Conservation (phyloP, 768 basidiomycete genomes). For the Tricholoma saponaceum region DNA sequence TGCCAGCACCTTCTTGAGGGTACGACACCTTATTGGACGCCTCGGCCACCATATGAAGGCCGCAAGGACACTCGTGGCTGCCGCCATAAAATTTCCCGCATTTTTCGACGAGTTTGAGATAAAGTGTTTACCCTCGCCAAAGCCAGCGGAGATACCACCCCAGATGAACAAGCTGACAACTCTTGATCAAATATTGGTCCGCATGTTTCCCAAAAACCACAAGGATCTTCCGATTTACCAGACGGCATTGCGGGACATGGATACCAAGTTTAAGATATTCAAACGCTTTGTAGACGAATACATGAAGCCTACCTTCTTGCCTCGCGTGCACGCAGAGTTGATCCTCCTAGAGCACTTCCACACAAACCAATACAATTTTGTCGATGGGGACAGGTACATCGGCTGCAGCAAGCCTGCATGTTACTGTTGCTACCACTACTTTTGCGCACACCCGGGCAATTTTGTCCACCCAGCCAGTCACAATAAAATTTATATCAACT, state of each 20-base stretch:
- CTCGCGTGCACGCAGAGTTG: not conserved
- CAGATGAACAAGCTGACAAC: not conserved
- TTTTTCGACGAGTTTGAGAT: not conserved
- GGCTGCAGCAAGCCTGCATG: constrained; percentile 1
- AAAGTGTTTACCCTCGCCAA: not conserved
- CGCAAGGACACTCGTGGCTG: not conserved
- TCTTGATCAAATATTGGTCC: not conserved
- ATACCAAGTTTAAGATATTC: not conserved
- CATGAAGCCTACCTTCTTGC: not conserved
- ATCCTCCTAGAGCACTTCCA: not conserved
- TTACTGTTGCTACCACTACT: constrained; percentile 1
- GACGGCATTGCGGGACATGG: not conserved
- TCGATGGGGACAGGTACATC: not conserved
- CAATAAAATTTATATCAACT: not conserved
- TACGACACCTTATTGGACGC: not conserved
- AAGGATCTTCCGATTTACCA: not conserved
- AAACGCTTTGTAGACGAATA: not conserved
- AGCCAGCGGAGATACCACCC: not conserved
- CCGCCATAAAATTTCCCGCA: not conserved
- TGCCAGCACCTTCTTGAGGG: not conserved
- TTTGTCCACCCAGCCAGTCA: not conserved
- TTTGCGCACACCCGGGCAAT: not conserved
- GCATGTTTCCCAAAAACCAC: not conserved
- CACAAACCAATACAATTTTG: not conserved
- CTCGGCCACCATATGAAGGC: not conserved